Evolutionary conservation across 1,139 yeast genomes (phyloP).

Genomic region (Nematodospora anomalae): DNA sequence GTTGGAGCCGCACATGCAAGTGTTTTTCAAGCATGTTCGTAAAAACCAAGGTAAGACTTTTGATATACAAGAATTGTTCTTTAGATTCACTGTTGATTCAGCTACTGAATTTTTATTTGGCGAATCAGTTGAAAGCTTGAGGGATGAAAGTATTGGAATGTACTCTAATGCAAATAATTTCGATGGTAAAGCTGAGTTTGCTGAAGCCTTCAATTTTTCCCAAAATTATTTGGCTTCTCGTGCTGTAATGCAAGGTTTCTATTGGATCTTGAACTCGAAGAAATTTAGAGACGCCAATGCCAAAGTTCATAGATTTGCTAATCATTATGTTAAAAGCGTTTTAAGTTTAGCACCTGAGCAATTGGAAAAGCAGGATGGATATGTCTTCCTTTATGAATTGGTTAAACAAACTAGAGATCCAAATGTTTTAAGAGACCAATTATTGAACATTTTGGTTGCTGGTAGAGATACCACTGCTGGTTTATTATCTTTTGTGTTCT

Average conservation of each 20-base stretch:
- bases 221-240: conserved; percentile 41
- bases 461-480: conserved; percentile 63
- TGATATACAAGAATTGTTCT: conserved; percentile 52
- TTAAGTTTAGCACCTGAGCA: conserved; percentile 29
- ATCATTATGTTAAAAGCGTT: conserved; percentile 30
- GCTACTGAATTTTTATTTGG: conserved; percentile 63
- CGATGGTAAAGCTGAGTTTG: conserved; percentile 40
- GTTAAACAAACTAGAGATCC: conserved; percentile 53
- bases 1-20: conserved; percentile 49
- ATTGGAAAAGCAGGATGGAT: conserved; percentile 40
- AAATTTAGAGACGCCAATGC: conserved; percentile 32
- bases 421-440: conserved; percentile 49
- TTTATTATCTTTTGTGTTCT: conserved; percentile 47
- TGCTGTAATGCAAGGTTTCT: conserved; percentile 34
- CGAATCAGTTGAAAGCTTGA: conserved; percentile 45
- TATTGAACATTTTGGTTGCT: conserved; percentile 52
- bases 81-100: conserved; percentile 54
- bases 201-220: conserved; percentile 42
- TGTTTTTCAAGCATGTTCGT: conserved; percentile 33
- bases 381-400: conserved; percentile 51
- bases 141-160: conserved; percentile 26
- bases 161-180: conserved; percentile 15
- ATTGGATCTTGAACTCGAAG: conserved; percentile 30
- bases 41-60: conserved; percentile 30
- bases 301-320: conserved; percentile 36